Conservation (phyloP, 2,329 filamentous ascomycete species). For the Niveomyces coronatus region DNA sequence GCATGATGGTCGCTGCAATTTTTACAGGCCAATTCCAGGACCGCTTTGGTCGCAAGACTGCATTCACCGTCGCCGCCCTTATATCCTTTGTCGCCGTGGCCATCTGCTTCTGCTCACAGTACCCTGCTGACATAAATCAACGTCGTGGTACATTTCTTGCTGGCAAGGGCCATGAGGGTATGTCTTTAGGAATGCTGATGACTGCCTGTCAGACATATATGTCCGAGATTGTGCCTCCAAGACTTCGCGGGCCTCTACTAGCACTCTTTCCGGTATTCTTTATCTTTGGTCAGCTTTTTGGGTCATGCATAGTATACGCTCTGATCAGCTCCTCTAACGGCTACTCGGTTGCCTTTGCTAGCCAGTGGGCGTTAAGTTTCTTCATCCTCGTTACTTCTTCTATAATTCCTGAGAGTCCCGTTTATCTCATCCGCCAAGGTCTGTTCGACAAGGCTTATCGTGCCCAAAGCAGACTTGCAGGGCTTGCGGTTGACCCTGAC, state of each 20-base stretch:
- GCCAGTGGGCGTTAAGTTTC: constrained; percentile 33
- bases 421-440: constrained; percentile 34
- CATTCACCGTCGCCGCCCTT: constrained; percentile 25
- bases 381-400: constrained; percentile 32
- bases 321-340: constrained; percentile 19
- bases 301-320: constrained; percentile 31
- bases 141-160: constrained; percentile 31
- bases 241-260: constrained; percentile 35
- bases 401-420: constrained; percentile 40
- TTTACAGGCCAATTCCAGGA: constrained; percentile 30
- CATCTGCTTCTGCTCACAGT: constrained; percentile 17
- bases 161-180: constrained; percentile 34
- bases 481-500: constrained; percentile 25
- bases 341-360: constrained; percentile 30
- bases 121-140: constrained; percentile 13
- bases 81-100: constrained; percentile 28
- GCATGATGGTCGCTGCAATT: constrained; percentile 27
- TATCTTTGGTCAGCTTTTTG: constrained; percentile 37
- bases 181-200: constrained; percentile 34
- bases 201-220: constrained; percentile 35
- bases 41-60: constrained; percentile 25
- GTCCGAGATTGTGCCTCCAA: constrained; percentile 37
- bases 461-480: constrained; percentile 40
- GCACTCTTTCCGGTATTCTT: constrained; percentile 39
- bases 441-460: constrained; percentile 28